Evolutionary conservation across 1,284 basidiomycete species (phyloP).

Genomic region (Golubevia sp.): DNA sequence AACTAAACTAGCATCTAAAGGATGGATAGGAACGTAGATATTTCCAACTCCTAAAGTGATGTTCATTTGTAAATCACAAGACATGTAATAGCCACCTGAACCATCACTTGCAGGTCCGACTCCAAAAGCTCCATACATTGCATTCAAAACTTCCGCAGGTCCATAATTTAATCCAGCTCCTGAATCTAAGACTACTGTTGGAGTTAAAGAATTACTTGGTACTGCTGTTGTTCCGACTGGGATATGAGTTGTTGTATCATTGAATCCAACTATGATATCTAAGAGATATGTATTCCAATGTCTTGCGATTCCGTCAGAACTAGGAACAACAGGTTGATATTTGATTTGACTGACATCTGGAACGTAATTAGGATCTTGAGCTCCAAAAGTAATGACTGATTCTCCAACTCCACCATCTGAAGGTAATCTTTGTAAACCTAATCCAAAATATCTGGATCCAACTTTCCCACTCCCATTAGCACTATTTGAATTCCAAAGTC

Average conservation of each 20-base stretch:
- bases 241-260: conserved; percentile 18
- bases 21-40: conserved; percentile 36
- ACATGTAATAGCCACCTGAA: conserved; percentile 35
- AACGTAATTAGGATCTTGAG: conserved; percentile 31
- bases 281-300: conserved; percentile 37
- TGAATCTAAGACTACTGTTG: conserved; percentile 36
- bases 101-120: conserved; percentile 35
- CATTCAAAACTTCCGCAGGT: conserved; percentile 29
- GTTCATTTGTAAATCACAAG: conserved; percentile 39
- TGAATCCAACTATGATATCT: conserved; percentile 23
- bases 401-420: conserved; percentile 44
- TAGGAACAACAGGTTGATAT: conserved; percentile 24
- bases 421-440: conserved; percentile 42
- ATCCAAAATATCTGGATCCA: conserved; percentile 31
- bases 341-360: conserved; percentile 22
- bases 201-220: conserved; percentile 6
- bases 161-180: conserved; percentile 39
- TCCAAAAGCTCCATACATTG: conserved; percentile 44
- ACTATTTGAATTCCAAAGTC: conserved; percentile 25
- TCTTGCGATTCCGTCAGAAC: conserved; percentile 30
- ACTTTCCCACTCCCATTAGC: too few species aligned
- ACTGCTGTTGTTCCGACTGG: conserved; percentile 21
- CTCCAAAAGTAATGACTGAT: conserved; percentile 38
- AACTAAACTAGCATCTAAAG: conserved; percentile 36
- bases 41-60: conserved; percentile 28